phyloP scores from a whole-genome alignment of 73 alveolate species.

The Paramecium octaurelia region DNA sequence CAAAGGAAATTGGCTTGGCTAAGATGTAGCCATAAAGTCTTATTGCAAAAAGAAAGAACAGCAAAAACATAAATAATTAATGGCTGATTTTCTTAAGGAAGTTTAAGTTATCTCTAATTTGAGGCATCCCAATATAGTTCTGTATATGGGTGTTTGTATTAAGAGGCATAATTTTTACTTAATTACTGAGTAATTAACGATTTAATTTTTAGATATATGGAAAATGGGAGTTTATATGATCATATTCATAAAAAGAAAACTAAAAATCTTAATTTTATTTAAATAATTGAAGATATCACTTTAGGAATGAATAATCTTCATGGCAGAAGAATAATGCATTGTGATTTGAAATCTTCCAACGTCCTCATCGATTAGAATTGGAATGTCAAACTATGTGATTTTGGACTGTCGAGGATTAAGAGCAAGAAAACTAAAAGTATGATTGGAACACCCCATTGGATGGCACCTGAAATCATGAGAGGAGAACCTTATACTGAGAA shows the following conservation, averaged over 20 bases:
- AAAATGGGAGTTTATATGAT: conserved; percentile 77
- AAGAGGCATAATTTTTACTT: conserved; percentile 81
- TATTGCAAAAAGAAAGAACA: conserved; percentile 75
- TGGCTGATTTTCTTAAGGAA: conserved; percentile 88
- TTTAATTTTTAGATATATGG: conserved; percentile 1
- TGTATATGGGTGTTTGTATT: conserved; percentile 89
- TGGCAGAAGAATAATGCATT: conserved; percentile 88
- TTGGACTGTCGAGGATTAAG: conserved; percentile 86
- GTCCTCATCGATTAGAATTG: conserved; percentile 87
- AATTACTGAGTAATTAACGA: conserved; percentile 80
- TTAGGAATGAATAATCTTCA: conserved; percentile 89
- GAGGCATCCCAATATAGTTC: conserved; percentile 94
- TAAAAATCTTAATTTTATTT: conserved; percentile 61
- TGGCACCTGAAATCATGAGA: conserved; percentile 92
- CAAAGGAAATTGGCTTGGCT: conserved; percentile 88
- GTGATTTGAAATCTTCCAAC: conserved; percentile 92
- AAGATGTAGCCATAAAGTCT: conserved; percentile 85
- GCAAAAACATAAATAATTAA: conserved; percentile 56
- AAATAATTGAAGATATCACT: conserved; percentile 91
- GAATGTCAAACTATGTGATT: conserved; percentile 92
- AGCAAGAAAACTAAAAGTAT: conserved; percentile 60
- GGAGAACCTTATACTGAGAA: conserved; percentile 76
- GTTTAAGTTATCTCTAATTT: conserved; percentile 85
- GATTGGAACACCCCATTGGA: conserved; percentile 82
- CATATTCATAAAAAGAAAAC: conserved; percentile 72